Conservation (phyloP, 768 basidiomycete genomes). For the Psilocybe cyanescens region DNA sequence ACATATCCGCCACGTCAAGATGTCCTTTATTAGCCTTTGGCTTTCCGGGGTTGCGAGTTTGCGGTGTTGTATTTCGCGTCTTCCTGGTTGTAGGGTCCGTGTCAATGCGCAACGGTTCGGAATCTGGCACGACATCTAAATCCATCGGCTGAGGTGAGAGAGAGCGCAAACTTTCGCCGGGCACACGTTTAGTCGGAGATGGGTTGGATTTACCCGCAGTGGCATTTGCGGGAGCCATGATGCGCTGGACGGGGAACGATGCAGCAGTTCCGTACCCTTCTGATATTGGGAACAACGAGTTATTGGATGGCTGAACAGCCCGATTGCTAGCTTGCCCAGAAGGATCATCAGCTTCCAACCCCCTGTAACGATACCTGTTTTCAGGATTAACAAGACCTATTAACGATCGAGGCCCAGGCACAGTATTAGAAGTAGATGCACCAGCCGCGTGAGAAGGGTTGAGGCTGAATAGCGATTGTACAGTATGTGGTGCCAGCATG, state of each 20-base stretch:
- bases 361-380: conserved; percentile 31
- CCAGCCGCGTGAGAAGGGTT: conserved; percentile 10
- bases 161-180: not conserved
- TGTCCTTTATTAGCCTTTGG: not conserved
- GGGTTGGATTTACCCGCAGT: not conserved
- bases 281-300: not conserved
- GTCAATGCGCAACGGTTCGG: conserved; percentile 38
- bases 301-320: not conserved
- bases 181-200: not conserved
- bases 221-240: not conserved
- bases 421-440: conserved; percentile 1
- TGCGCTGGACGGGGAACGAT: not conserved
- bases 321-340: not conserved
- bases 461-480: conserved; percentile 13
- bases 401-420: conserved; percentile 22
- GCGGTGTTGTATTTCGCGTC: not conserved
- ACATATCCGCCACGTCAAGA: conserved; percentile 10
- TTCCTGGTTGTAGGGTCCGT: not conserved
- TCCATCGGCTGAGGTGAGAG: conserved; percentile 24
- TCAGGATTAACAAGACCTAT: conserved; percentile 30
- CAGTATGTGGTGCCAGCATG: conserved; percentile 7
- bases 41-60: not conserved
- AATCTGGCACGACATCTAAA: conserved; percentile 64
- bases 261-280: not conserved
- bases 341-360: conserved; percentile 10